Percentiles rank a stretch among this genome's conserved stretches.
These are phyloP conservation scores for Ustilago xerochloae DNA, from an alignment of 1,284 basidiomycete species.

Conservation along the genomic window DNA sequence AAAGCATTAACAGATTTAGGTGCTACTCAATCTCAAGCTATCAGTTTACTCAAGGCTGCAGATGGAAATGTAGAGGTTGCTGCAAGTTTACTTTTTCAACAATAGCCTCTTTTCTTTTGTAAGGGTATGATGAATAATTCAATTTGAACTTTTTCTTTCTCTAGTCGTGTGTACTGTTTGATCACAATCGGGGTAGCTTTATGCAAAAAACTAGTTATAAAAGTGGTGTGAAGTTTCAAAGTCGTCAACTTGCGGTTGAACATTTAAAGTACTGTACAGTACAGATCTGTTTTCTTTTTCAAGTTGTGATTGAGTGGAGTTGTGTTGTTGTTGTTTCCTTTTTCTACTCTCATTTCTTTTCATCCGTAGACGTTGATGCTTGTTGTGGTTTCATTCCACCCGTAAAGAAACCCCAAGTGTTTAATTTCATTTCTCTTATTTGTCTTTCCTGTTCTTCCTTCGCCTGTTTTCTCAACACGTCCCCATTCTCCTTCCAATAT, in stretches of 20 bases:
- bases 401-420: conserved; percentile 60
- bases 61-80: conserved; percentile 88
- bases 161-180: too few relatives aligned
- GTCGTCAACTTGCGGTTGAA: too few relatives aligned
- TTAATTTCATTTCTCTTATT: conserved; percentile 71
- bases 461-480: conserved; percentile 80
- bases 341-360: not conserved
- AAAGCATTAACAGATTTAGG: conserved; percentile 74
- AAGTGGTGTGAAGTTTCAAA: too few relatives aligned
- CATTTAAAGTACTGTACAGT: too few relatives aligned
- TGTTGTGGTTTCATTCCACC: conserved; percentile 23
- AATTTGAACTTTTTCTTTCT: not conserved
- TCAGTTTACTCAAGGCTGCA: conserved; percentile 80
- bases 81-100: conserved; percentile 82
- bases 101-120: conserved; percentile 14
- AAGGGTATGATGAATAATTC: not conserved
- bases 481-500: conserved; percentile 84
- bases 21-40: conserved; percentile 79
- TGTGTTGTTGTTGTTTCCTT: not conserved
- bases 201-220: too few relatives aligned
- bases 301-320: not conserved
- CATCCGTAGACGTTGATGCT: not conserved
- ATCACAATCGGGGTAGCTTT: too few relatives aligned
- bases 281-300: too few relatives aligned
- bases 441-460: conserved; percentile 85